These are phyloP conservation scores for Hypoxylon lenormandii DNA, from an alignment of 495 filamentous ascomycete species.

Conservation along the genomic window DNA sequence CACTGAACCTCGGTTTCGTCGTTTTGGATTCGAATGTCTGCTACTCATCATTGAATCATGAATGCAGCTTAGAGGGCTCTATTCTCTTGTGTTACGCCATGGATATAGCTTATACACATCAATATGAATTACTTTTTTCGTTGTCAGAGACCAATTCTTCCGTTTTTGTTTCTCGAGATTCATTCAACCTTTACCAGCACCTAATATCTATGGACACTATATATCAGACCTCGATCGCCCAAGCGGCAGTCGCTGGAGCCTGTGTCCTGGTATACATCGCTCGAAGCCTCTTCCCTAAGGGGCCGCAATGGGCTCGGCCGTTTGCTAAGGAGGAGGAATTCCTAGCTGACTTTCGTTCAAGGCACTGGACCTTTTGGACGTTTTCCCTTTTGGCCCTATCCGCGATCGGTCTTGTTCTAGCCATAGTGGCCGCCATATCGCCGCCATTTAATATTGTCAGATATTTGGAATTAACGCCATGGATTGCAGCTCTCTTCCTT, in stretches of 20 bases:
- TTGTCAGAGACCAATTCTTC: conserved; percentile 18
- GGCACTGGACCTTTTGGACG: conserved; percentile 45
- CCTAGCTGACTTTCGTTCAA: conserved; percentile 22
- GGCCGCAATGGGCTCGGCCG: conserved; percentile 49
- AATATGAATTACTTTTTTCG: conserved; percentile 37
- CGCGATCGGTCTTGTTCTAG: conserved; percentile 42
- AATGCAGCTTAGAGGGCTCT: conserved; percentile 11
- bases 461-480: conserved; percentile 50
- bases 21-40: conserved; percentile 20
- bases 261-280: conserved; percentile 45
- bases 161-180: conserved; percentile 4
- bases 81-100: conserved; percentile 21
- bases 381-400: conserved; percentile 35
- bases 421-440: conserved; percentile 38
- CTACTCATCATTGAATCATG: conserved; percentile 15
- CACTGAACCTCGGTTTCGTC: conserved; percentile 3
- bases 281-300: conserved; percentile 33
- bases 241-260: conserved; percentile 41
- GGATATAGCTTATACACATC: conserved; percentile 26
- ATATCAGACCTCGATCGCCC: conserved; percentile 37
- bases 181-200: conserved; percentile 2
- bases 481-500: conserved; percentile 60
- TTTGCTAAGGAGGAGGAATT: conserved; percentile 49
- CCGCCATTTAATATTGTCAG: conserved; percentile 29
- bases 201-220: conserved; percentile 38